phyloP scores from a whole-genome alignment of 2,329 filamentous ascomycete species.

The Penicillium glabrum region DNA sequence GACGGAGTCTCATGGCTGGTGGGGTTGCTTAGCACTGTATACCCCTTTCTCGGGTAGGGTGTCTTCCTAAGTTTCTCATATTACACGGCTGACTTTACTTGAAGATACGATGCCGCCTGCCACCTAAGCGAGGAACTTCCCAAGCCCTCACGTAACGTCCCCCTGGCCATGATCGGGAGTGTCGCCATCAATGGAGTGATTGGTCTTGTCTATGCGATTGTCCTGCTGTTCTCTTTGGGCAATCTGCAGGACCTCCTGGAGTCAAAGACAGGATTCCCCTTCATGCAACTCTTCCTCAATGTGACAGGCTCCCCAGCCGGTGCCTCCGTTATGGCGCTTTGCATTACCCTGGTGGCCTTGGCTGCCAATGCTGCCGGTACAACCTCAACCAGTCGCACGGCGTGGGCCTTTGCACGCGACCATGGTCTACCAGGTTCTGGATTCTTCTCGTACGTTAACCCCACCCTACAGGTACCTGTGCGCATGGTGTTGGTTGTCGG shows the following conservation, averaged over 20 bases:
- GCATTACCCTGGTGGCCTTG: slow-evolving; percentile 11
- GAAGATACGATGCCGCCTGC: slow-evolving; percentile 41
- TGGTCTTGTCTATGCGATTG: slow-evolving; percentile 44
- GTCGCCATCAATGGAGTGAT: slow-evolving; percentile 47
- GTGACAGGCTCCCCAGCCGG: slow-evolving; percentile 13
- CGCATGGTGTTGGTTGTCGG: slow-evolving; percentile 46
- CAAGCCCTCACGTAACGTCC: slow-evolving; percentile 29
- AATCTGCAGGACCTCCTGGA: slow-evolving; percentile 39
- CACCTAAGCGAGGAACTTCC: slow-evolving; percentile 40
- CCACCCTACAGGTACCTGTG: slow-evolving; percentile 45
- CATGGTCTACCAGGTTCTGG: slow-evolving; percentile 47
- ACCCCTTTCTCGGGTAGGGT: slow-evolving; percentile 19
- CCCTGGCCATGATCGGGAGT: slow-evolving; percentile 34
- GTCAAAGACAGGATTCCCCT: slow-evolving; percentile 45
- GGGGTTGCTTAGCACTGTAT: slow-evolving; percentile 18
- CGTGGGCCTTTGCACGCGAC: slow-evolving; percentile 55
- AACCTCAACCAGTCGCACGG: slow-evolving; percentile 21
- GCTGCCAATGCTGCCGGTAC: slow-evolving; percentile 21
- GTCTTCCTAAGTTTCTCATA: too few relatives aligned
- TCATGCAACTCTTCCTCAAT: slow-evolving; percentile 42
- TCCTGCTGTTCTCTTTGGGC: slow-evolving; percentile 48
- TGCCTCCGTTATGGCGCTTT: slow-evolving; percentile 14
- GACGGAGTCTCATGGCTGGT: slow-evolving; percentile 21
- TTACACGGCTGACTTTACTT: not conserved
- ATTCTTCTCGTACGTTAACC: slow-evolving; percentile 43